These are phyloP conservation scores for Fusarium pseudocircinatum DNA, from an alignment of 2,329 filamentous ascomycete genomes.

Conservation along the genomic window DNA sequence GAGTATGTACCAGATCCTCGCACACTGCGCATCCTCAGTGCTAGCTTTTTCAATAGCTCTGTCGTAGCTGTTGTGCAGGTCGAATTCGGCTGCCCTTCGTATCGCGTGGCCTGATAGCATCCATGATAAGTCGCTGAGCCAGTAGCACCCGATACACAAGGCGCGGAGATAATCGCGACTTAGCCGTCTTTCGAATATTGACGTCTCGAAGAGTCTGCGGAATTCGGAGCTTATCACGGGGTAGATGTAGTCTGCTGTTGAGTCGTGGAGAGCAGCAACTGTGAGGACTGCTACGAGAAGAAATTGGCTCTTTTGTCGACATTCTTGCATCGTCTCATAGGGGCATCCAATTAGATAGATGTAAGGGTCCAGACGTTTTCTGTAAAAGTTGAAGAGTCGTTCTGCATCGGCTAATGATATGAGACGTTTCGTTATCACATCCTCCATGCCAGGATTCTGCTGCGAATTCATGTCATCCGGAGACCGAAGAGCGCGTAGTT, in stretches of 20 bases:
- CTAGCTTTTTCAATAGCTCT: conserved; percentile 48
- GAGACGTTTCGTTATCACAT: conserved; percentile 50
- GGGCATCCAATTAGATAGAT: conserved; percentile 61
- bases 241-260: conserved; percentile 60
- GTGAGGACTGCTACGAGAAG: conserved; percentile 65
- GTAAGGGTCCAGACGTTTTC: conserved; percentile 59
- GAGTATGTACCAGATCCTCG: conserved; percentile 68
- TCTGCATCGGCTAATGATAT: conserved; percentile 59
- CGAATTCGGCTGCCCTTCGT: conserved; percentile 57
- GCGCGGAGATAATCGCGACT: conserved; percentile 64
- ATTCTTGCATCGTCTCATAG: conserved; percentile 57
- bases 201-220: conserved; percentile 60
- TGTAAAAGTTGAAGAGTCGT: conserved; percentile 60
- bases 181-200: conserved; percentile 47
- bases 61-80: conserved; percentile 52
- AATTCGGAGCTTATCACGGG: conserved; percentile 64
- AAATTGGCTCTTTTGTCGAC: conserved; percentile 64
- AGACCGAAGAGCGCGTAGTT: conserved; percentile 46
- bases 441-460: conserved; percentile 27
- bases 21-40: conserved; percentile 55
- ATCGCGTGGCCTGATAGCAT: conserved; percentile 65
- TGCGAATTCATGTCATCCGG: conserved; percentile 37
- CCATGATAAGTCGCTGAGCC: conserved; percentile 69
- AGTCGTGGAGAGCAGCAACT: conserved; percentile 66
- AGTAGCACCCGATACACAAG: conserved; percentile 68